phyloP scores from a whole-genome alignment of 1,284 basidiomycete species.

The Malassezia brasiliensis region DNA sequence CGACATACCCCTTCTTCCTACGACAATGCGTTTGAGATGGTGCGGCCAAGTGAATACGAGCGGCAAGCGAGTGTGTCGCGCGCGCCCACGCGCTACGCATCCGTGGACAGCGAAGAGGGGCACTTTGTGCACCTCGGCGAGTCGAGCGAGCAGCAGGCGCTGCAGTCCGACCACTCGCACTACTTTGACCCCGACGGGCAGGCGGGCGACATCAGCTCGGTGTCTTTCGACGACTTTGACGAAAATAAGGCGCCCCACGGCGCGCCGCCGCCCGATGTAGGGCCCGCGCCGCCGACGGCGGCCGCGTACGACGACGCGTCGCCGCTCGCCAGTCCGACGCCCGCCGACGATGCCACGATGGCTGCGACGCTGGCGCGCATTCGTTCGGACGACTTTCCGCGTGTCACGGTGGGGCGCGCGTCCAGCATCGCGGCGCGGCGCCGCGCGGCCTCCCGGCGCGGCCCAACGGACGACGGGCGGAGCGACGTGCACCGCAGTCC shows the following conservation, averaged over 20 bases:
- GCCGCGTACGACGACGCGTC: not conserved
- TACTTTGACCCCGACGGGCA: not conserved
- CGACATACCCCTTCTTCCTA: not conserved
- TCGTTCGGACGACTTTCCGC: constrained; percentile 11
- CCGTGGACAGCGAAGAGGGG: not conserved
- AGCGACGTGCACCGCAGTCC: not conserved
- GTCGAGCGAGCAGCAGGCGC: not conserved
- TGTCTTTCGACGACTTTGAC: constrained; percentile 12
- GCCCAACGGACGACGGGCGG: not conserved
- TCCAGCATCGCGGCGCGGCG: constrained; percentile 6
- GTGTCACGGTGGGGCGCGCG: constrained; percentile 12
- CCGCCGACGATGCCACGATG: not conserved
- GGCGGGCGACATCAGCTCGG: constrained; percentile 1
- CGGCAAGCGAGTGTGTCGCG: not conserved
- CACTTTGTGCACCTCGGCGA: not conserved
- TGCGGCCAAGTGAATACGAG: not conserved
- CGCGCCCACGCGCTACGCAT: not conserved
- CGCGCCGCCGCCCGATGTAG: not conserved
- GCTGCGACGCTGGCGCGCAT: constrained; percentile 1
- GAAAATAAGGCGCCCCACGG: not conserved
- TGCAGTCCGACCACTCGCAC: not conserved
- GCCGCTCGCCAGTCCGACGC: not conserved
- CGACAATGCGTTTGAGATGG: constrained; percentile 1
- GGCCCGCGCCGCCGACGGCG: not conserved
- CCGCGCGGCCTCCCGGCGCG: not conserved